Base-by-base conservation (phyloP, 2,329 filamentous ascomycete species). In the Colletotrichum sp. region DNA sequence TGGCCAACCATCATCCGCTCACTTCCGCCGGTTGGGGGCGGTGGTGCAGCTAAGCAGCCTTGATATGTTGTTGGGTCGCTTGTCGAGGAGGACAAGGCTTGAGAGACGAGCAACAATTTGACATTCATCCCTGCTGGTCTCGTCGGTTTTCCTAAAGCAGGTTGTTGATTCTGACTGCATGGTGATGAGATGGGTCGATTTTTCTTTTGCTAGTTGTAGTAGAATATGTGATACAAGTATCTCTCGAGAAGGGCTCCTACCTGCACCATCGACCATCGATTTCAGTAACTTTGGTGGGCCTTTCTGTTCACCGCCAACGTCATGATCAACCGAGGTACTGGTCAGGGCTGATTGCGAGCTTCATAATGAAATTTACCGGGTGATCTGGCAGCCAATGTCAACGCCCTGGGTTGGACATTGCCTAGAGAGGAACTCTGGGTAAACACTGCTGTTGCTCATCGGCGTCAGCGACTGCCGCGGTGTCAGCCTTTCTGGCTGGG, bases 111-210 rank as follows among this genome's bases (percentile, higher is more conserved):
- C 29, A 66, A 18, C 24, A 59, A 47, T 55, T 66, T 59, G 38
- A 21, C 36, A 38, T 43, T 16, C 18, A 70, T 18, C 67, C 71
- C 67, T 62, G 71, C 43, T 24, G n/a, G 13, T 15, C 12, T 69
- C 27, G 61, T 54, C 38, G 43, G 43, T 59, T 69, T 61, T 70
- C 54, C 58, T 34, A 38, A 62, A 69, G 21, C 54, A 43, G 54
- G 54, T 33, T 59, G 66, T 47, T 55, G 58, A 54, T 33, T 13
- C 33, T 36, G 62, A 57, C 62, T 34, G 62, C 34, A 51, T 36
- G 54, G 67, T 70, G 71, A 71, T 29, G 71, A 66, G 55, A 70
- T 71, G 55, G 68, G 24, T 27, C 47, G 51, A 62, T 71, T 29
- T 21, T 38, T 34, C 58, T 21, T 51, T 13, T 71, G 70, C 62